Evolutionary conservation across 352 stramenopile species (phyloP).

Genomic region (Globisporangium acanthophoron): DNA sequence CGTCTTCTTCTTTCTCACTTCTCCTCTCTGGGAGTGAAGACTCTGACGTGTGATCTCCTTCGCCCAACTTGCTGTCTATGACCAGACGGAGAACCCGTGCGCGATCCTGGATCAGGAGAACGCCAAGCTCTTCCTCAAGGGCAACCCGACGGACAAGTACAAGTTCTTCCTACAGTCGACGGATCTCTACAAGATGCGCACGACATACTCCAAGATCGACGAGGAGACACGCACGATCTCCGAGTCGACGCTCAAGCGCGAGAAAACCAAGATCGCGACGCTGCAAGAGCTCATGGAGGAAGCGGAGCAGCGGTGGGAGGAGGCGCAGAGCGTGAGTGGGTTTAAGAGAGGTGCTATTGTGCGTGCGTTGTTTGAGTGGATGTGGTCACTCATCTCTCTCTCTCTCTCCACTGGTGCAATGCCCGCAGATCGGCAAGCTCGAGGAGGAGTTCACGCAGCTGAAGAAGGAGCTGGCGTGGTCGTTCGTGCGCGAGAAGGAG

Average conservation of each 20-base stretch:
- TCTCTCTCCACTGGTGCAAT: no score
- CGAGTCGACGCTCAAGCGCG: slow-evolving; percentile 61
- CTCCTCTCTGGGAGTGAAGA: no score
- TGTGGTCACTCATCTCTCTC: no score
- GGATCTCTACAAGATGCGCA: slow-evolving; percentile 90
- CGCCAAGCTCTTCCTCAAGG: slow-evolving; percentile 96
- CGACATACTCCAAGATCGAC: slow-evolving; percentile 84
- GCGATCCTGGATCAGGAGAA: slow-evolving; percentile 97
- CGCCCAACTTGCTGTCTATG: no score
- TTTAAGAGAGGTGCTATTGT: no score
- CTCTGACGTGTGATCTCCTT: no score
- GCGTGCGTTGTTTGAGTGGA: no score
- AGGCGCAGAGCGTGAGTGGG: slow-evolving; percentile 56
- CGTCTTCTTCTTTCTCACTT: no score
- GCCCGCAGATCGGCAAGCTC: slow-evolving; percentile 56
- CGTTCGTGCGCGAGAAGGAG: slow-evolving; percentile 74
- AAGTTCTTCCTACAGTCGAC: slow-evolving; percentile 97
- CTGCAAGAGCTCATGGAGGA: slow-evolving; percentile 59
- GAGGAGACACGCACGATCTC: slow-evolving; percentile 60
- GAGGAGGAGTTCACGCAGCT: slow-evolving; percentile 66
- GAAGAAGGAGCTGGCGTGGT: slow-evolving; percentile 80
- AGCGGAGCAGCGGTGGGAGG: slow-evolving; percentile 61
- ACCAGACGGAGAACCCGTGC: slow-evolving; percentile 95
- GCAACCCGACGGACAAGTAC: slow-evolving; percentile 95
- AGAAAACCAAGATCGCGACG: slow-evolving; percentile 53